Base-by-base conservation (phyloP, 164 flowering plant species). In the Cinnamomum micranthum region DNA sequence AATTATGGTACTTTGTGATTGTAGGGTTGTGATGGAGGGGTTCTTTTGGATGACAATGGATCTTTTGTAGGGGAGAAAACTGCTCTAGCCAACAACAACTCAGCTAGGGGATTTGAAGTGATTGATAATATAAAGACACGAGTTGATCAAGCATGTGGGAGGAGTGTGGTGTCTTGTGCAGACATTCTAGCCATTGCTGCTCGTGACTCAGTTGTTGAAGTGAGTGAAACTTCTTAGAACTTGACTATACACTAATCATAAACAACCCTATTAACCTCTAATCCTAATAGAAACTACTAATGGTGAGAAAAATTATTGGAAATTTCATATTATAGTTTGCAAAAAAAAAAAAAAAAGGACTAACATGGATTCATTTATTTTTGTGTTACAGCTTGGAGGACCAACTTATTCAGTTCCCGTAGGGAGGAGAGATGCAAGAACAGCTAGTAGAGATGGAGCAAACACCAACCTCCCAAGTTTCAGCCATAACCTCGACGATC, bases 401-500 rank as follows among this genome's bases (percentile, higher is more conserved):
- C 87, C 81, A 51, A 15, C 72, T 33, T 85, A 86, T 80, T 59
- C 74, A 11, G 86, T 87, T 11, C 77, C 68, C 24, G 73, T 85
- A 1, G 88, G 90, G 11, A 81, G 90, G 50, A 81, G 85, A 66
- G 90, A 87, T 68, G 80, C 87, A 0, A 84, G 75, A 22, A 84
- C 84, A 2, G 85, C 88, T 3, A 82, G 75, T 79, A 12, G 1
- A 62, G 62, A 31, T 5, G 68, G 27, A 17, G 88, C 87, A 19
- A 78, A 77, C 70, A 74, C 13, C 24, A 71, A 82, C 66, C 79
- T 87, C 28, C 87, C 87, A 0, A 19, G 71, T 0, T 80, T 82
- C 50, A 68, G 35, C 20, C 33, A 74, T 14, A 64, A 79, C 72
- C 80, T 85, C 13, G 19, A 70, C 0, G 22, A 12, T 3, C 71